A percentile compares a stretch with the other conserved stretches of the same genome.
These are phyloP conservation scores for Entomortierella chlamydospora DNA, from an alignment of 192 early-diverging fungal species.

Conservation along the genomic window DNA sequence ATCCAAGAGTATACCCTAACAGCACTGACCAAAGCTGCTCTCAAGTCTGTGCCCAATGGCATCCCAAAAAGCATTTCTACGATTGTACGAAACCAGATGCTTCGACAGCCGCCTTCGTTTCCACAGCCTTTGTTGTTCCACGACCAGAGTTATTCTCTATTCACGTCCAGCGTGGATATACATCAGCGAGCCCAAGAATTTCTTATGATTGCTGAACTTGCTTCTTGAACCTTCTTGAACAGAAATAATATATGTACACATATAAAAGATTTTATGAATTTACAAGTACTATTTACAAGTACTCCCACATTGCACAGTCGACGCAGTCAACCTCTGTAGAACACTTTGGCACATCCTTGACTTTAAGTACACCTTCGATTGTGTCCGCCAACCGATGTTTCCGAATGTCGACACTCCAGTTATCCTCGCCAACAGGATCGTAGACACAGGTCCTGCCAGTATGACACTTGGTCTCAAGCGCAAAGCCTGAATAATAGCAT, in stretches of 20 bases:
- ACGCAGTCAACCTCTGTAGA: constrained; percentile 65
- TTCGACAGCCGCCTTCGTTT: not conserved
- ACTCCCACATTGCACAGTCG: constrained; percentile 86
- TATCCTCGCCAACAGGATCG: constrained; percentile 71
- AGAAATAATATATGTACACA: not conserved
- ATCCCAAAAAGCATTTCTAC: constrained; percentile 11
- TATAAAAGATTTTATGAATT: not conserved
- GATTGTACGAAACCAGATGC: constrained; percentile 14
- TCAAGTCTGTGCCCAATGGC: constrained; percentile 6
- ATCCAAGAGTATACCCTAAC: constrained; percentile 22
- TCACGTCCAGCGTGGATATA: not conserved
- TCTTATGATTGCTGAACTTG: constrained; percentile 31
- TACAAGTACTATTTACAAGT: constrained; percentile 42
- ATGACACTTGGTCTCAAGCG: constrained; percentile 78
- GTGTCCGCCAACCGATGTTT: constrained; percentile 85
- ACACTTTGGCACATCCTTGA: constrained; percentile 48
- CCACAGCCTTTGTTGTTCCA: not conserved
- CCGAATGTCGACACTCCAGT: constrained; percentile 76
- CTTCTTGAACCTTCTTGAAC: constrained; percentile 2
- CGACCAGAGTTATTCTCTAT: not conserved
- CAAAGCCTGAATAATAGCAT: constrained; percentile 42
- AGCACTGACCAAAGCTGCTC: constrained; percentile 27
- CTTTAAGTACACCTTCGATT: constrained; percentile 70
- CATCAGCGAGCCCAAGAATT: constrained; percentile 50
- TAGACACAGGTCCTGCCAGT: constrained; percentile 75